Conservation (phyloP, 768 basidiomycete species). For the Amanita inopinata region DNA sequence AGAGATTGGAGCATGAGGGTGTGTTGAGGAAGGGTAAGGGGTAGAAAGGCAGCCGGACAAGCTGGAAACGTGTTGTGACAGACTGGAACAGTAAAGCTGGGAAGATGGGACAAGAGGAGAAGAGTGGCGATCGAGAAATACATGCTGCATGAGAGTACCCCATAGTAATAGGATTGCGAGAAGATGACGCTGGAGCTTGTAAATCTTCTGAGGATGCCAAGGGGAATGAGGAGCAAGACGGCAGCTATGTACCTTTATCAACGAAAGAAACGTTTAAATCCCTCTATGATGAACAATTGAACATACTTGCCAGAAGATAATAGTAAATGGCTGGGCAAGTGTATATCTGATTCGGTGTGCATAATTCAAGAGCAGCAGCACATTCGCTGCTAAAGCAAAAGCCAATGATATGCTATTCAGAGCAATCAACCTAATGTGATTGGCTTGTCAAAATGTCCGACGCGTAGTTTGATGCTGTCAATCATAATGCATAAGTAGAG, state of each 20-base stretch:
- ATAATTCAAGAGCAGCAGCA: slow-evolving; percentile 28
- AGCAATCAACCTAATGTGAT: slow-evolving; percentile 20
- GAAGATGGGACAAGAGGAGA: slow-evolving; percentile 15
- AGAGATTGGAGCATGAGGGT: slow-evolving; percentile 35
- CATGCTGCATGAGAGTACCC: slow-evolving; percentile 21
- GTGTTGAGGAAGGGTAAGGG: slow-evolving; percentile 29
- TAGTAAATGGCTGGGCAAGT: slow-evolving; percentile 27
- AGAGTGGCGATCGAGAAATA: slow-evolving; percentile 23
- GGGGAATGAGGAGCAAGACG: slow-evolving; percentile 24
- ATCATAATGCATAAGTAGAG: background rate
- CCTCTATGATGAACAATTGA: background rate
- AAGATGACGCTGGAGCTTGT: slow-evolving; percentile 15
- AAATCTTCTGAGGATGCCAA: slow-evolving; percentile 19
- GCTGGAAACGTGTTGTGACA: slow-evolving; percentile 22
- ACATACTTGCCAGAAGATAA: slow-evolving; percentile 24
- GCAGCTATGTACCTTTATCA: slow-evolving; percentile 29
- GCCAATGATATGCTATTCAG: slow-evolving; percentile 24
- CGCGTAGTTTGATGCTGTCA: too few relatives aligned
- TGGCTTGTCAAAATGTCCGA: background rate
- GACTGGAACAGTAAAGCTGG: slow-evolving; percentile 19
- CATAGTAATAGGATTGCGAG: slow-evolving; percentile 31
- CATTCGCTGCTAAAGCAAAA: slow-evolving; percentile 24
- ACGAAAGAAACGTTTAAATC: background rate
- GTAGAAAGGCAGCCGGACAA: slow-evolving; percentile 26
- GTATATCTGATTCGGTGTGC: slow-evolving; percentile 25